Percentiles rank a stretch among this genome's conserved stretches.
Conservation (phyloP, 1,284 basidiomycete genomes). For the Blastosporella zonata region DNA sequence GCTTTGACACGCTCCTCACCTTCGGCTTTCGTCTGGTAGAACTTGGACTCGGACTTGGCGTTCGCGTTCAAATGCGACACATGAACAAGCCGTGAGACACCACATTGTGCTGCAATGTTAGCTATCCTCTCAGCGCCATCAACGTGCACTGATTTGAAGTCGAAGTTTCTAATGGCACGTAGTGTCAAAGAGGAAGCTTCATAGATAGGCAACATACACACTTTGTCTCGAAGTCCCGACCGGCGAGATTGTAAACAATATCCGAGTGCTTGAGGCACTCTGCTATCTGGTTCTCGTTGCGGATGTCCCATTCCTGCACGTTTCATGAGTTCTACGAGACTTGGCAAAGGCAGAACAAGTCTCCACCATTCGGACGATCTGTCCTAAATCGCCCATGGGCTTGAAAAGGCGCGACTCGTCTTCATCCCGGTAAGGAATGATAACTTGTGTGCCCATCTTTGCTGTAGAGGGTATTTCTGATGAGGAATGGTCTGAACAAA, state of each 20-base stretch:
- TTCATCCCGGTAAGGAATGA: slow-evolving; percentile 95
- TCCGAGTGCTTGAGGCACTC: slow-evolving; percentile 97
- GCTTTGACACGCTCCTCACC: slow-evolving; percentile 88
- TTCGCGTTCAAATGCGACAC: slow-evolving; percentile 95
- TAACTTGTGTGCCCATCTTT: slow-evolving; percentile 90
- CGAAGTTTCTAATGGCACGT: slow-evolving; percentile 66
- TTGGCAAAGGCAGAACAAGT: slow-evolving; percentile 23
- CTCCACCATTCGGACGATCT: slow-evolving; percentile 88
- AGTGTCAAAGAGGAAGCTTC: slow-evolving; percentile 1
- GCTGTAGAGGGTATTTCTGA: slow-evolving; percentile 41
- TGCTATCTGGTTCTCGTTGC: slow-evolving; percentile 85
- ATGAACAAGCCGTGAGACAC: slow-evolving; percentile 88
- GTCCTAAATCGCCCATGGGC: slow-evolving; percentile 95
- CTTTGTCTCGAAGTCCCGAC: slow-evolving; percentile 92
- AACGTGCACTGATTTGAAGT: slow-evolving; percentile 76
- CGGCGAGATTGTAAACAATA: slow-evolving; percentile 93
- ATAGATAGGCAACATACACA: slow-evolving; percentile 31
- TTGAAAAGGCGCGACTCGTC: slow-evolving; percentile 91
- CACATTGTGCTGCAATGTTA: slow-evolving; percentile 70
- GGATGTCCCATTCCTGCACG: slow-evolving; percentile 88
- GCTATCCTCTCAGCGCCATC: slow-evolving; percentile 83
- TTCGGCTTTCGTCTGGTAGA: slow-evolving; percentile 88
- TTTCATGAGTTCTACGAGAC: background rate
- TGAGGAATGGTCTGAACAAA: background rate
- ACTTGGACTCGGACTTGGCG: slow-evolving; percentile 73